Conservation (phyloP, 129 eudicot species). For the Deinandra increscens region DNA sequence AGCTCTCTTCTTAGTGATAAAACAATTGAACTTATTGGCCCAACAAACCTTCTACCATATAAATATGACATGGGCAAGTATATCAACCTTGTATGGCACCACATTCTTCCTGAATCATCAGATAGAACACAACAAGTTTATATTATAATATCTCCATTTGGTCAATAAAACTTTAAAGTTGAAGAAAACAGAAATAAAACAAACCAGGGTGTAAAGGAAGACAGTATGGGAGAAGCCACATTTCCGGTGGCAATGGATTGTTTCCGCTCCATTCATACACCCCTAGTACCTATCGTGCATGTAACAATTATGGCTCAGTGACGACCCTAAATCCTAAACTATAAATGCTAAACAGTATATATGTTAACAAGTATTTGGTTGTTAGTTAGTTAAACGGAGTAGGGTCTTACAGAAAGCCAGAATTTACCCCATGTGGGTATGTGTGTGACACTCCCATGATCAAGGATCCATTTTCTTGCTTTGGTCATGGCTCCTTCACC, state of each 20-base stretch:
- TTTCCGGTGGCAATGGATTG: constrained; percentile 78
- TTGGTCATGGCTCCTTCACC: constrained; percentile 42
- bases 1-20: constrained; percentile 56
- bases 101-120: constrained; percentile 54
- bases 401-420: constrained; percentile 56
- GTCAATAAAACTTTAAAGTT: background rate
- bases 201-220: constrained; percentile 73
- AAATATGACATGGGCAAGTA: constrained; percentile 77
- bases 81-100: constrained; percentile 69
- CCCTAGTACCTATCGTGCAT: constrained; percentile 52
- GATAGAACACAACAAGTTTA: background rate
- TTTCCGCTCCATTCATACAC: constrained; percentile 70
- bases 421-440: constrained; percentile 72
- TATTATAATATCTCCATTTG: background rate
- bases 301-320: constrained; percentile 7
- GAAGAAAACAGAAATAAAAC: background rate
- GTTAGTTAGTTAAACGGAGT: background rate
- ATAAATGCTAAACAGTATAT: too few species aligned
- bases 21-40: constrained; percentile 38
- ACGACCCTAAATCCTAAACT: too few species aligned
- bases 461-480: constrained; percentile 59
- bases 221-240: constrained; percentile 74
- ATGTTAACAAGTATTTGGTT: too few species aligned
- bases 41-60: constrained; percentile 60
- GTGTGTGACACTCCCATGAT: constrained; percentile 55